Evolutionary conservation across 2,329 filamentous ascomycete genomes (phyloP).

Genomic region (Botrytis squamosa): DNA sequence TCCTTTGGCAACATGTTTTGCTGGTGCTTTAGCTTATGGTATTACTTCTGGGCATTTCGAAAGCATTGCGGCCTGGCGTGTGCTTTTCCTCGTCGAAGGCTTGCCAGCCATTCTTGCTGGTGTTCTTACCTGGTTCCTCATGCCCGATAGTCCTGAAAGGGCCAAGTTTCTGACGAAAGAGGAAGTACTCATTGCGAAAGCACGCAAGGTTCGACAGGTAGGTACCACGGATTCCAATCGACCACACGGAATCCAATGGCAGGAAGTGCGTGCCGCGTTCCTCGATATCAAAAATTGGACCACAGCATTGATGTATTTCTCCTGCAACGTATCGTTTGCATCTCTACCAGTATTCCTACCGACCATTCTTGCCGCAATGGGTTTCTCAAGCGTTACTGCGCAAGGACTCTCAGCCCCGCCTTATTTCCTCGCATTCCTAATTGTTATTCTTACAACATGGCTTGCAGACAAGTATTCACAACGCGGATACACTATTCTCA

Average conservation of each 20-base stretch:
- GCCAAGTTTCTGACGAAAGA: slow-evolving; percentile 49
- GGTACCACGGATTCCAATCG: slow-evolving; percentile 50
- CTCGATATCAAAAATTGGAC: slow-evolving; percentile 44
- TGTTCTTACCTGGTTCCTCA: slow-evolving; percentile 52
- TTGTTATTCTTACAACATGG: slow-evolving; percentile 60
- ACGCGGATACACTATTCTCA: slow-evolving; percentile 58
- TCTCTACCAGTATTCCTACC: slow-evolving; percentile 65
- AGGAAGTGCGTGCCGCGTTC: slow-evolving; percentile 49
- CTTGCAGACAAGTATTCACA: slow-evolving; percentile 67
- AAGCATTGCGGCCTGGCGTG: slow-evolving; percentile 58
- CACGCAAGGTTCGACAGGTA: slow-evolving; percentile 52
- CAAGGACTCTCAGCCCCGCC: slow-evolving; percentile 72
- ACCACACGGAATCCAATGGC: slow-evolving; percentile 46
- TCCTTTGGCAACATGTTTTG: slow-evolving; percentile 67
- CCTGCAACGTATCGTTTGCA: slow-evolving; percentile 63
- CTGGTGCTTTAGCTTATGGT: slow-evolving; percentile 65
- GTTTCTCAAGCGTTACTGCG: slow-evolving; percentile 63
- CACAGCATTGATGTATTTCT: slow-evolving; percentile 53
- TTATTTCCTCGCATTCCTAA: slow-evolving; percentile 64
- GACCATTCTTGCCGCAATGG: slow-evolving; percentile 64
- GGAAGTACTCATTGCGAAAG: slow-evolving; percentile 52
- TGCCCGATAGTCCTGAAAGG: slow-evolving; percentile 53
- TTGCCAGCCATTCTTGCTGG: slow-evolving; percentile 57
- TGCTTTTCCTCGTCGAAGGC: slow-evolving; percentile 65
- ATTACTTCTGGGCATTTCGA: slow-evolving; percentile 60